Conservation (phyloP, 331 rosid species). For the Pyrus hybrid region DNA sequence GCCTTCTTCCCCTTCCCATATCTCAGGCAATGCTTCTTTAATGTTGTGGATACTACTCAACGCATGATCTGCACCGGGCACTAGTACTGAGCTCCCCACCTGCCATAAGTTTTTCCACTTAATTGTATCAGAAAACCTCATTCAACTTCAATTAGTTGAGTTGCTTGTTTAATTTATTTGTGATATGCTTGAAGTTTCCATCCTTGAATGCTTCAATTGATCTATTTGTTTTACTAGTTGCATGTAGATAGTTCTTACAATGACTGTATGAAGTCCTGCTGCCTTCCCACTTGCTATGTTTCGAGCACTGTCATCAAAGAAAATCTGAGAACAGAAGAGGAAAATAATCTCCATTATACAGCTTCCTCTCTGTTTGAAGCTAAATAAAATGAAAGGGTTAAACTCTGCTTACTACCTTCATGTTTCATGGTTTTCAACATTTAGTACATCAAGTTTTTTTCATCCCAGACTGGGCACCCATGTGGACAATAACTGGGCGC, state of each 20-base stretch:
- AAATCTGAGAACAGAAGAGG: slow-evolving; percentile 41
- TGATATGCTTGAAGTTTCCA: not conserved
- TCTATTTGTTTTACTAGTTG: not conserved
- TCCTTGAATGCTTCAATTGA: not conserved
- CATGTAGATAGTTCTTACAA: slow-evolving; percentile 39
- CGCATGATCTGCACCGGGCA: slow-evolving; percentile 72
- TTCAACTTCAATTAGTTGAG: not conserved
- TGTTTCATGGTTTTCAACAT: too few relatives aligned
- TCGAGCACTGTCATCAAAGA: slow-evolving; percentile 78
- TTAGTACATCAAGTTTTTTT: too few relatives aligned
- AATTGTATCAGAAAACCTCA: slow-evolving; percentile 1
- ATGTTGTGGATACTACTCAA: slow-evolving; percentile 75
- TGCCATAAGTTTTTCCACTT: slow-evolving; percentile 25
- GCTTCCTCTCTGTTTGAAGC: not conserved
- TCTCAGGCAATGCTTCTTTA: slow-evolving; percentile 72
- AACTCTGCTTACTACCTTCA: too few relatives aligned
- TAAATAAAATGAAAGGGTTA: not conserved
- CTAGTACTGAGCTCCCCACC: slow-evolving; percentile 62
- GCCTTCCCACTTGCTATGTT: slow-evolving; percentile 76
- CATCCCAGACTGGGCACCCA: too few relatives aligned
- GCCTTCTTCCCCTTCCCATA: slow-evolving; percentile 54
- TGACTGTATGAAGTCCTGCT: slow-evolving; percentile 71
- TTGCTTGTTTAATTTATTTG: not conserved
- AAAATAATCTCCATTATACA: not conserved
- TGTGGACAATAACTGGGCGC: too few relatives aligned